Base-by-base conservation (phyloP, 2,329 filamentous ascomycete genomes). In the Colletotrichum kahawae region DNA sequence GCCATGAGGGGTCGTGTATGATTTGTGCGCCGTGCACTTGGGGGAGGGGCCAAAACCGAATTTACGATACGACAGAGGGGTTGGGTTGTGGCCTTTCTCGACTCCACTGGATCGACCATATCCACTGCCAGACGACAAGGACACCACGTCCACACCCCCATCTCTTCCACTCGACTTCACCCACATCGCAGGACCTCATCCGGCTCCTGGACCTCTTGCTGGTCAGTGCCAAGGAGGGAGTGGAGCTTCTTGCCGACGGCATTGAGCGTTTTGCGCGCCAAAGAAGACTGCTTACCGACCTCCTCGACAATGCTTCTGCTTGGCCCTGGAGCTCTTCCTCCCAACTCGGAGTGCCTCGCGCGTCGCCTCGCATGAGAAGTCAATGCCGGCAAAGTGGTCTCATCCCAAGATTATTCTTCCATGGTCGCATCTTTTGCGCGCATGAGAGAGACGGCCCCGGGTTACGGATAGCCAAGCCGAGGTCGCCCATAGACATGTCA, bases 61-160 rank as follows among this genome's bases (percentile, higher is more conserved):
- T 67, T 75, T 56, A 75, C 69, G 43, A 63, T 68, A 75, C 62
- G 63, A 67, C 63, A 51, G 73, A 75, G 72, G 69, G 57, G 63
- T 75, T 67, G 69, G 63, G 63, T 75, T 67, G 57, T 43, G 69
- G 36, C 69, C 57, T 34, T 57, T 65, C 56, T 62, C 13, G 70
- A 67, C 63, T 68, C 73, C 73, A 73, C 73, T 63, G 29, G 69
- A 75, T 75, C 73, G 73, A 68, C 69, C 69, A 71, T 62, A 57
- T 67, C 73, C 69, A 75, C 73, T 48, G 12, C 33, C 33, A 71
- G 71, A 71, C 48, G 62, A 71, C 36, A 65, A 64, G 65, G 70
- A 38, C 59, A 54, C 31, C 33, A 54, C 33, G 38, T 48, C 54
- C 38, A 38, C 62, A 67, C 29, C 70, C 70, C 72, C 69, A 60